Evolutionary conservation across 78 protist species (phyloP).

Genomic region (Dictyostelium firmibasis): DNA sequence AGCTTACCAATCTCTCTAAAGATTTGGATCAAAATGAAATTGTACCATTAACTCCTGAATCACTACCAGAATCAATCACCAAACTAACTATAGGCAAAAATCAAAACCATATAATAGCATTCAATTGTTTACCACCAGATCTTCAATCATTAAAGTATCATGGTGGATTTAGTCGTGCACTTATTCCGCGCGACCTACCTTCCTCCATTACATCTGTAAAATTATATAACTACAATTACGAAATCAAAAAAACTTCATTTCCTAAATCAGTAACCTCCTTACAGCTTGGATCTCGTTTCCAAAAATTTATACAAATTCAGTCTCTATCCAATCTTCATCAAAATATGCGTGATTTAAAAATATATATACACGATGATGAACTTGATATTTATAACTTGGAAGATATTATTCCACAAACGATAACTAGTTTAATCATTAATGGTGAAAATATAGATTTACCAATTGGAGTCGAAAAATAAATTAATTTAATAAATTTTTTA

Average conservation of each 20-base stretch:
- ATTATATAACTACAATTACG: not conserved
- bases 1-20: not conserved
- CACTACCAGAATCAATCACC: not conserved
- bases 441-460: not conserved
- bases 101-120: slow-evolving; percentile 3
- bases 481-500: too few species aligned
- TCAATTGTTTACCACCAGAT: not conserved
- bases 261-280: not conserved
- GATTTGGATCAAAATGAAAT: not conserved
- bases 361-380: not conserved
- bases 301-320: not conserved
- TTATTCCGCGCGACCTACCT: not conserved
- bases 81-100: not conserved
- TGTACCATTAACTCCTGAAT: not conserved
- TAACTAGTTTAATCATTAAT: not conserved
- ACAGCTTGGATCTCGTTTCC: not conserved
- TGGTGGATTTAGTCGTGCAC: not conserved
- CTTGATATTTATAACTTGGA: not conserved
- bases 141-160: not conserved
- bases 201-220: not conserved
- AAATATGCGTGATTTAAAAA: not conserved
- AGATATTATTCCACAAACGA: not conserved
- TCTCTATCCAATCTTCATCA: not conserved
- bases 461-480: not conserved
- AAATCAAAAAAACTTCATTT: not conserved